Evolutionary conservation across 2,329 filamentous ascomycete genomes (phyloP), one percentile per base, ranked within the genome.

Genomic region (Exophiala alcalophila): DNA sequence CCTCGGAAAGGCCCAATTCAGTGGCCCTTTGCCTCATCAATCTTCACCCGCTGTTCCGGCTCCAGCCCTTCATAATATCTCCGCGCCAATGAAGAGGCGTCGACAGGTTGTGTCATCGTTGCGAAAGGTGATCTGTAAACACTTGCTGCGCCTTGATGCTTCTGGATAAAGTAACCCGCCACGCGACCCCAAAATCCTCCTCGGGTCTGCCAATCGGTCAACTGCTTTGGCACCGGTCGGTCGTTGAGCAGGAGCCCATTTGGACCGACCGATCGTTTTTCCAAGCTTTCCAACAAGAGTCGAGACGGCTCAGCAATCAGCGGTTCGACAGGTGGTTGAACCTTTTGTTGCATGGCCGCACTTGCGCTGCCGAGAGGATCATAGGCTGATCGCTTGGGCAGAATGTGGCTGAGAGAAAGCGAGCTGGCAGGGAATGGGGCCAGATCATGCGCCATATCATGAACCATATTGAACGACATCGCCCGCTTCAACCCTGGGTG

Each of bases 181-280:
- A 57, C 48, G 28, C 46, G 47, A 27, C 48, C 50, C 54, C 54
- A 57, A 25, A 57, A 57, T 3, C 54, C 54, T n/a, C 47, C 52
- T 11, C 43, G 38, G 9, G 31, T 36, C 12, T 48, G 43, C 54
- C 54, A 57, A 20, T 51, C 42, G 15, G 36, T 26, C 14, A 53
- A 42, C n/a, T 51, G 45, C 31, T 49, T 24, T 12, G 54, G 50
- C 10, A 50, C 25, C 4, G 43, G 36, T 12, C 40, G 45, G 39
- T 57, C 52, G 34, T 57, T 57, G 15, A 52, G 16, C 14, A 48
- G 44, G 12, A 53, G 37, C 18, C 54, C 54, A 11, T 40, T 50
- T 3, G 40, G 35, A 4, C 42, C 48, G 5, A 52, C 31, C 3
- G 52, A 46, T 25, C 54, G 45, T 23, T 53, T 47, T 25, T 52